phyloP scores from a whole-genome alignment of 176 grass and related monocot genomes.

The Leersia perrieri region DNA sequence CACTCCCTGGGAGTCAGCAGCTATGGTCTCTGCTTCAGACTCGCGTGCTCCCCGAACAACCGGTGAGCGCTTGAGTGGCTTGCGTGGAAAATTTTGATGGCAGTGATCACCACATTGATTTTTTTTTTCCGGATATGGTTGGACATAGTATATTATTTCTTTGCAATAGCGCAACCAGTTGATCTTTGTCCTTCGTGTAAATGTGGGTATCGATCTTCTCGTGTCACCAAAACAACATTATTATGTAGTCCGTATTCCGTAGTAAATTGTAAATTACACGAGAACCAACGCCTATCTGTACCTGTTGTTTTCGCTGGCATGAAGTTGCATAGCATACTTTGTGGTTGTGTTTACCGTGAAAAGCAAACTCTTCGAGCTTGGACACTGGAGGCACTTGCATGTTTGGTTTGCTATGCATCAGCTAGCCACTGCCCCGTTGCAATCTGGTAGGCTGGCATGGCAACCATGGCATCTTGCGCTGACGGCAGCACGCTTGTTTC shows the following conservation, averaged over 20 bases:
- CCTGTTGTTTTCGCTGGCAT: neutral
- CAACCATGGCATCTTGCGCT: no score
- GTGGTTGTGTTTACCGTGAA: neutral
- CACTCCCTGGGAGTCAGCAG: constrained; percentile 26
- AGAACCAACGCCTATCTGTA: neutral
- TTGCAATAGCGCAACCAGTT: constrained; percentile 11
- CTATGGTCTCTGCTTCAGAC: constrained; percentile 30
- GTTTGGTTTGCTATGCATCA: no score
- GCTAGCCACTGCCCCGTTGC: no score
- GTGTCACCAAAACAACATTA: neutral
- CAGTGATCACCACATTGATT: neutral
- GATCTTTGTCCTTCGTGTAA: constrained; percentile 12
- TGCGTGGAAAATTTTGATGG: neutral
- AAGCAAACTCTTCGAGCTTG: no score
- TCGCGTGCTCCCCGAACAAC: constrained; percentile 27
- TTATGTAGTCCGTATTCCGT: neutral
- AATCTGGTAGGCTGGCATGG: no score
- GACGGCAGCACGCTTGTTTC: no score
- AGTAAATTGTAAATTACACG: constrained; percentile 25
- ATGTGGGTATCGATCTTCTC: neutral
- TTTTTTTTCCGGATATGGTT: constrained; percentile 22
- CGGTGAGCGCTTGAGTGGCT: constrained; percentile 1
- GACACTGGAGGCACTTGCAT: no score
- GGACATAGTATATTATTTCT: constrained; percentile 10
- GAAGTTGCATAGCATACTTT: neutral